Percentiles rank a stretch among this genome's conserved stretches.
phyloP scores from a whole-genome alignment of 2,329 filamentous ascomycete species.

The Ascomycota sp. region DNA sequence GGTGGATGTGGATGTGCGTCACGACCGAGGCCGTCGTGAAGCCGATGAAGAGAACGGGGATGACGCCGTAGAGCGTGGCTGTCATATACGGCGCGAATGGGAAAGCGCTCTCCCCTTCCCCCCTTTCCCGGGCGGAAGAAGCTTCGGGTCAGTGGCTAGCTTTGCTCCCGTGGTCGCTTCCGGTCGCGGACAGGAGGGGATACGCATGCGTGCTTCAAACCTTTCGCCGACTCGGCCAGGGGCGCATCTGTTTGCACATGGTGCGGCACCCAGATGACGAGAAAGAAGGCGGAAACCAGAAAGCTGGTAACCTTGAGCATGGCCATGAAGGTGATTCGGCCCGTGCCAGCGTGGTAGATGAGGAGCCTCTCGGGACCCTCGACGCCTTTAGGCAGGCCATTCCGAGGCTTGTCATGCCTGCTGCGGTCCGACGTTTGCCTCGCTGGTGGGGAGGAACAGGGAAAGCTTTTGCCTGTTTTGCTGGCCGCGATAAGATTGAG shows the following conservation, averaged over 20 bases:
- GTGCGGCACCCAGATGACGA: conserved; percentile 39
- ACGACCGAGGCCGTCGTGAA: conserved; percentile 52
- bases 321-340: conserved; percentile 45
- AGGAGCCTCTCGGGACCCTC: conserved; percentile 42
- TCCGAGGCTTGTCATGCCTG: no score
- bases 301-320: conserved; percentile 52
- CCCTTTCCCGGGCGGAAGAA: no score
- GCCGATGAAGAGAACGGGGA: conserved; percentile 44
- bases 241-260: conserved; percentile 25
- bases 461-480: no score
- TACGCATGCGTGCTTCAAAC: conserved; percentile 13
- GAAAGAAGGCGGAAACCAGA: conserved; percentile 46
- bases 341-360: conserved; percentile 57
- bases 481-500: no score
- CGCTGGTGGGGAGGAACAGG: no score
- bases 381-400: no score
- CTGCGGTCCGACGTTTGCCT: no score
- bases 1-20: conserved; percentile 46
- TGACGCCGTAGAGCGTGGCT: no score
- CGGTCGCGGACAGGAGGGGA: background rate
- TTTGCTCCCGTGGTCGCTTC: no score
- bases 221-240: conserved; percentile 12
- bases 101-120: no score
- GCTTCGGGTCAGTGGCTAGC: no score
- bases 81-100: no score